Evolutionary conservation across 2,329 filamentous ascomycete genomes (phyloP), one percentile per base, ranked within the genome.

Genomic region (Thelonectria discophora): DNA sequence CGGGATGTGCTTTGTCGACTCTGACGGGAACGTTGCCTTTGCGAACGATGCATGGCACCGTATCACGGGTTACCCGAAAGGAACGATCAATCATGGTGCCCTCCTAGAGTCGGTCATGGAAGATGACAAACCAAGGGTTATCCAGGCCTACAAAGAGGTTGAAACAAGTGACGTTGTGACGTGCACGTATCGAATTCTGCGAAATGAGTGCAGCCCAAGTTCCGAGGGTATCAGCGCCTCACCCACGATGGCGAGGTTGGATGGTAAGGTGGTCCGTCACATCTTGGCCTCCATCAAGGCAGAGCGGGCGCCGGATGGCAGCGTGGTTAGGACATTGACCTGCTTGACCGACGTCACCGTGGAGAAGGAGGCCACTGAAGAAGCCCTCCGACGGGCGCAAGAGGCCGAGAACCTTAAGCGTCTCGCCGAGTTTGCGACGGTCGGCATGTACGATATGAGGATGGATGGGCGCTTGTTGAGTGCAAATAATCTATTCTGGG

Each of bases 1-100:
- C 1, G 90, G 90, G 17, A 88, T 93, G 77, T 91, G 89, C 69
- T 90, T 93, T 60, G 86, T 88, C 11, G 85, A 90, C 69, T 80
- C 82, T 2, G 79, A 83, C 50, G 90, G 90, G 12, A 83, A 84
- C 40, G 85, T 93, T 59, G 86, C 84, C 0, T 92, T 90, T 72
- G 90, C 88, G 62, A 93, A 93, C 69, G 85, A 90, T 51, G 86
- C 88, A 9, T 93, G 82, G 79, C 80, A 83, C 66, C 78, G 80
- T 40, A 84, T 86, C 37, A 84, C 82, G 1, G 82, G 82, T 1
- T 77, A 79, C 48, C 72, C 79, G 39, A 74, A 66, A 62, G 76
- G 73, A 15, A 64, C 73, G 7, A 69, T 78, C 15, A 66, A 66
- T 3, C 64, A 72, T 9, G 68, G 76, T 43, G 78, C 75, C 7